A percentile compares a stretch with the other conserved stretches of the same genome.
Conservation (phyloP, 257 asterid species). For the Salvia rosmarinus region DNA sequence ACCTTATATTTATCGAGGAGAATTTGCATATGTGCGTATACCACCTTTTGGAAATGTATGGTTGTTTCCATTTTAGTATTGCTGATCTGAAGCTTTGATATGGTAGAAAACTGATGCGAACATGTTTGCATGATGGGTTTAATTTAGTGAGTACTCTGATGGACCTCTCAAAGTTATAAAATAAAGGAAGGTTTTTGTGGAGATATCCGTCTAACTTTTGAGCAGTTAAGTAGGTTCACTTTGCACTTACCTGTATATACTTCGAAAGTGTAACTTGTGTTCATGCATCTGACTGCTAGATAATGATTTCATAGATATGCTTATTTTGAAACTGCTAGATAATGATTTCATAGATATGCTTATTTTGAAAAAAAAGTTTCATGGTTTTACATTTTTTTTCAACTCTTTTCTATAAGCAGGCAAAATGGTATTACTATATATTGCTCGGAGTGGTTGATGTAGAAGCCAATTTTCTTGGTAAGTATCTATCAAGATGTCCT, state of each 20-base stretch:
- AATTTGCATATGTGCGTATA: too few species aligned
- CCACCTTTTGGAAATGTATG: slow-evolving; percentile 1
- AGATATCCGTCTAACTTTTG: too few species aligned
- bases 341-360: neutral
- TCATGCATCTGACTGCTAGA: slow-evolving; percentile 2
- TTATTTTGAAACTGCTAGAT: neutral
- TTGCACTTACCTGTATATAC: neutral
- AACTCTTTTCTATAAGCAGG: slow-evolving; percentile 50
- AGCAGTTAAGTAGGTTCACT: too few species aligned
- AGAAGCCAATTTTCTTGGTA: slow-evolving; percentile 95
- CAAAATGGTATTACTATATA: slow-evolving; percentile 86
- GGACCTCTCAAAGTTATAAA: too few species aligned
- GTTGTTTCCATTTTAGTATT: neutral
- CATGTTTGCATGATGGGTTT: too few species aligned
- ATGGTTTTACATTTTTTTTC: slow-evolving; percentile 13
- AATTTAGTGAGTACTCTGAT: too few species aligned
- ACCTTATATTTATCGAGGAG: too few species aligned
- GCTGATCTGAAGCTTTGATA: too few species aligned
- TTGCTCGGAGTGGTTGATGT: slow-evolving; percentile 86
- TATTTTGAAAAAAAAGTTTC: neutral
- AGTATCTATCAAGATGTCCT: slow-evolving; percentile 30
- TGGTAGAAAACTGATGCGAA: too few species aligned
- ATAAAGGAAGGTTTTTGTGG: too few species aligned
- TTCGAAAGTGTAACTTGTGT: neutral
- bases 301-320: neutral